These are phyloP conservation scores for Nadsonia commutata DNA, from an alignment of 1,139 yeast genomes.

Conservation along the genomic window DNA sequence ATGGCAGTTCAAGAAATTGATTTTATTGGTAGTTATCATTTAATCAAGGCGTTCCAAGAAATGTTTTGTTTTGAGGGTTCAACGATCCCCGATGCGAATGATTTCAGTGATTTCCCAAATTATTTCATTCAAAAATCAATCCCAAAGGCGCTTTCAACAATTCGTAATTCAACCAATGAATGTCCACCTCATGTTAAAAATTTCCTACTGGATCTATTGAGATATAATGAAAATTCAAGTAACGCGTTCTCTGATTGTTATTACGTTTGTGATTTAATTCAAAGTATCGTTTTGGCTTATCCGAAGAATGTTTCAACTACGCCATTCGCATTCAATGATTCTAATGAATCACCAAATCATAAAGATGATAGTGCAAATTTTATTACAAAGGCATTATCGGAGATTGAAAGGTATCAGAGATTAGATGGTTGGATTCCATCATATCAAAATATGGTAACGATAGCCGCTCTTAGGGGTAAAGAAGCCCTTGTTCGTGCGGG, in stretches of 20 bases:
- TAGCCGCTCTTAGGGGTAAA: conserved; percentile 42
- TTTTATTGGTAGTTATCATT: conserved; percentile 59
- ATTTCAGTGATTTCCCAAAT: conserved; percentile 53
- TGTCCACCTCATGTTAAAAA: conserved; percentile 51
- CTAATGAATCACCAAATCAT: conserved; percentile 13
- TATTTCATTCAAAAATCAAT: conserved; percentile 61
- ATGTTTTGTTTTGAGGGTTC: conserved; percentile 61
- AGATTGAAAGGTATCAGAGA: conserved; percentile 59
- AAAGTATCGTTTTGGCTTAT: conserved; percentile 30
- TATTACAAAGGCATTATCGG: conserved; percentile 34
- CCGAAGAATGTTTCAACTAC: background rate
- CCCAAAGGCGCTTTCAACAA: conserved; percentile 43
- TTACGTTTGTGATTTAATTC: conserved; percentile 47
- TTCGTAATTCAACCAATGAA: conserved; percentile 49
- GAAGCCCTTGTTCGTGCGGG: conserved; percentile 48
- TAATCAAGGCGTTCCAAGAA: conserved; percentile 53
- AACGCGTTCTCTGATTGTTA: conserved; percentile 64
- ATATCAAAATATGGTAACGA: conserved; percentile 43
- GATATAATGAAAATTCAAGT: conserved; percentile 75
- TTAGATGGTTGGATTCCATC: conserved; percentile 85
- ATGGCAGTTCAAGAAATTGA: conserved; percentile 48
- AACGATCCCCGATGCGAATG: conserved; percentile 61
- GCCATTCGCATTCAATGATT: background rate
- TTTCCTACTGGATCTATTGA: conserved; percentile 54
- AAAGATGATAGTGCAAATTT: conserved; percentile 22